Evolutionary conservation across 768 basidiomycete genomes (phyloP).

Genomic region (Tricholomella constricta): DNA sequence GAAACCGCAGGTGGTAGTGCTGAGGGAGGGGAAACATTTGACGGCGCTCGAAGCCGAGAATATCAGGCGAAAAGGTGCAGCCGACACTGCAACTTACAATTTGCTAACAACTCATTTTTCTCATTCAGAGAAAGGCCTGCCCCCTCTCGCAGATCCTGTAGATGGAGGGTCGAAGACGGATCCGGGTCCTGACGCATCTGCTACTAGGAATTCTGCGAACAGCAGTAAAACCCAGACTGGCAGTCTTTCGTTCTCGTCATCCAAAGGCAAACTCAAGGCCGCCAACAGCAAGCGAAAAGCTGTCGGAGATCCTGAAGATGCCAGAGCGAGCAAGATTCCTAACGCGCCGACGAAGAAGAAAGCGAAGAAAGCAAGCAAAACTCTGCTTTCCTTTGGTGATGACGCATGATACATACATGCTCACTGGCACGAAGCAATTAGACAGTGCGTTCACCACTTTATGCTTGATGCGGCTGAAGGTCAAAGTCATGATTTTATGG

Average conservation of each 20-base stretch:
- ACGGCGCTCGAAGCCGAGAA: slow-evolving; percentile 78
- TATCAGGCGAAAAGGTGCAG: slow-evolving; percentile 66
- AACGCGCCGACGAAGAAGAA: slow-evolving; percentile 50
- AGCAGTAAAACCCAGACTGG: slow-evolving; percentile 23
- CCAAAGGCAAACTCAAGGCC: slow-evolving; percentile 28
- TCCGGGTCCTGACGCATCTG: slow-evolving; percentile 9
- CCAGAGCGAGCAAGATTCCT: slow-evolving; percentile 34
- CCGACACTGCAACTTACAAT: neutral
- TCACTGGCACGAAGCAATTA: neutral
- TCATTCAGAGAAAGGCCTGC: slow-evolving; percentile 58
- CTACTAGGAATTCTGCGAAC: slow-evolving; percentile 6
- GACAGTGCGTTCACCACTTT: neutral
- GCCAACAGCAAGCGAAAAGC: slow-evolving; percentile 44
- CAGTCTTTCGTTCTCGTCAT: slow-evolving; percentile 49
- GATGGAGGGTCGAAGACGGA: slow-evolving; percentile 19
- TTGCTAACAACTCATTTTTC: neutral
- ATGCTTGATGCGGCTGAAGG: neutral
- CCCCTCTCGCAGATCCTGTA: slow-evolving; percentile 48
- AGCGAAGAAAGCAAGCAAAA: slow-evolving; percentile 50
- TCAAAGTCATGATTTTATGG: neutral
- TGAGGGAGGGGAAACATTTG: slow-evolving; percentile 88
- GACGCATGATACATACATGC: slow-evolving; percentile 38
- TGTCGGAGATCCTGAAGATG: slow-evolving; percentile 27
- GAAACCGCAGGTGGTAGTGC: slow-evolving; percentile 85
- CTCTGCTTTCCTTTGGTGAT: slow-evolving; percentile 60